These are phyloP conservation scores for Nicotiana otophora DNA, from an alignment of 257 asterid genomes.

Conservation along the genomic window DNA sequence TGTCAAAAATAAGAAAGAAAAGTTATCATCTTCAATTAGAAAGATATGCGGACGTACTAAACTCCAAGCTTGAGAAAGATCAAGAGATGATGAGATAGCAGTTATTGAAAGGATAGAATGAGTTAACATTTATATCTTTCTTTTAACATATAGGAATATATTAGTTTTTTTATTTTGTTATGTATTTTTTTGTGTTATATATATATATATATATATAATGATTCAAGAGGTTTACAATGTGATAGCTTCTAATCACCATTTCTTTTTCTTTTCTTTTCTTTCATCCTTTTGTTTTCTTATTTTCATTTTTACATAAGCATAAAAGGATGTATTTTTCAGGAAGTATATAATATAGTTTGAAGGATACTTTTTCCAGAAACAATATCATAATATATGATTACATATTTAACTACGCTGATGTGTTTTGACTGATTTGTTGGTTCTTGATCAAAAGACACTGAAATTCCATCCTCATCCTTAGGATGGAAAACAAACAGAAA, in stretches of 20 bases:
- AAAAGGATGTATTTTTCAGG: neutral
- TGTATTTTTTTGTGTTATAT: too few species aligned
- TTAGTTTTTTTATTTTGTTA: too few species aligned
- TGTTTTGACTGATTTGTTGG: neutral
- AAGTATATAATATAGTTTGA: neutral
- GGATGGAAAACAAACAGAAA: neutral
- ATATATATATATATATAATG: too few species aligned
- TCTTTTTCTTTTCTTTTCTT: neutral
- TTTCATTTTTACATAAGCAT: neutral
- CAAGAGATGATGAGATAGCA: neutral
- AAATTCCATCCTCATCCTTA: neutral
- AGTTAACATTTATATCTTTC: neutral
- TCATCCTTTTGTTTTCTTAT: neutral
- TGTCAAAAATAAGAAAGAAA: neutral
- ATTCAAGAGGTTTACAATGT: neutral
- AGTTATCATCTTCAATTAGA: neutral
- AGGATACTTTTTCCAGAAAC: neutral
- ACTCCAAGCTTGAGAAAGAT: neutral
- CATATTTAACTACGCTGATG: neutral
- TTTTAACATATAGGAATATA: too few species aligned
- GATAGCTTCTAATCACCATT: neutral
- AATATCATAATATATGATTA: neutral
- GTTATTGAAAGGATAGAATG: neutral
- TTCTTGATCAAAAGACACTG: neutral
- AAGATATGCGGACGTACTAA: neutral